Percentiles rank a stretch among this genome's conserved stretches.
These are phyloP conservation scores for Mycena crocata DNA, from an alignment of 768 basidiomycete species.

Conservation along the genomic window DNA sequence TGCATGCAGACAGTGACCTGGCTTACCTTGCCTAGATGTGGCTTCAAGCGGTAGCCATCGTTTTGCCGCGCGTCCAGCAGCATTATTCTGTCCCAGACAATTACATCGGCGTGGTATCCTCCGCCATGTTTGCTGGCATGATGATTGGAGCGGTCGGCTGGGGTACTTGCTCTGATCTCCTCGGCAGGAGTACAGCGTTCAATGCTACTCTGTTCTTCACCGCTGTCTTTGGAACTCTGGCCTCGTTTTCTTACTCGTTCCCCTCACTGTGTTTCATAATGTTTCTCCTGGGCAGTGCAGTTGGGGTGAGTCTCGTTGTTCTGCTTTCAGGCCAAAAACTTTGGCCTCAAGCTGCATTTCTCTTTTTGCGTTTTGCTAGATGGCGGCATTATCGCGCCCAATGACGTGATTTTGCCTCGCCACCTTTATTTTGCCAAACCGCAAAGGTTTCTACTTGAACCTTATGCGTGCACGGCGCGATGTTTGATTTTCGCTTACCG, in stretches of 20 bases:
- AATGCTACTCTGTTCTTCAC: constrained; percentile 94
- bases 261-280: constrained; percentile 75
- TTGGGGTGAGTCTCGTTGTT: constrained; percentile 70
- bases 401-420: constrained; percentile 4
- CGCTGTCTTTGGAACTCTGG: constrained; percentile 84
- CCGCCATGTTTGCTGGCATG: constrained; percentile 96
- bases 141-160: constrained; percentile 94
- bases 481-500: not conserved
- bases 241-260: constrained; percentile 81
- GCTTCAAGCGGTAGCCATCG: constrained; percentile 92
- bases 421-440: not conserved
- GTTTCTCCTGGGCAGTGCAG: constrained; percentile 92
- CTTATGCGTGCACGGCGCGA: no score
- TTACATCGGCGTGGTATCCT: constrained; percentile 85
- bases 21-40: constrained; percentile 75
- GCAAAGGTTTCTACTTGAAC: not conserved
- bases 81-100: constrained; percentile 85
- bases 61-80: constrained; percentile 94
- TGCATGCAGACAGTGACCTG: constrained; percentile 19
- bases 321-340: not conserved
- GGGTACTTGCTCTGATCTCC: constrained; percentile 92
- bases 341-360: not conserved
- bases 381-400: constrained; percentile 5
- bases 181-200: constrained; percentile 91
- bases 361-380: not conserved